Evolutionary conservation across 164 flowering plant genomes (phyloP).

Genomic region (Houttuynia cordata): DNA sequence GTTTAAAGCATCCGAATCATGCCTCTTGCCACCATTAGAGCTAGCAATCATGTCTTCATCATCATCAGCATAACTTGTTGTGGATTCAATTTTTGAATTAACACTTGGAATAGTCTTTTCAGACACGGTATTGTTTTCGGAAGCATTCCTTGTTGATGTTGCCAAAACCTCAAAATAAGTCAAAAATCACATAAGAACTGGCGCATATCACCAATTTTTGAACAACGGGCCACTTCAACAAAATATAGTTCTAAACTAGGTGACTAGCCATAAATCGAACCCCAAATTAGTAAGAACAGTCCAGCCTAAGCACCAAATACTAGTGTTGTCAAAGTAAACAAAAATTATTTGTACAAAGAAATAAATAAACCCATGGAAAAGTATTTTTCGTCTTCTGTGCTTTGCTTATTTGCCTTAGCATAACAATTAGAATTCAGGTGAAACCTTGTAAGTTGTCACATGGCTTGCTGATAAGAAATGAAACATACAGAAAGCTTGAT

Average conservation of each 20-base stretch:
- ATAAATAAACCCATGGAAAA: too few relatives aligned
- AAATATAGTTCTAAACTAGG: neutral
- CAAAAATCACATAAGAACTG: neutral
- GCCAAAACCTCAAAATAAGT: conserved; percentile 54
- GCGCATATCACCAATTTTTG: neutral
- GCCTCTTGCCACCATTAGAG: conserved; percentile 20
- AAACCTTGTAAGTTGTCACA: neutral
- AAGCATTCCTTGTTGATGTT: conserved; percentile 28
- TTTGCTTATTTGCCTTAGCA: too few relatives aligned
- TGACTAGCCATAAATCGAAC: neutral
- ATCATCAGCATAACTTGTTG: conserved; percentile 51
- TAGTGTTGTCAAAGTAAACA: too few relatives aligned
- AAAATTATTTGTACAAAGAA: too few relatives aligned
- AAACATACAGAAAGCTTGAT: too few relatives aligned
- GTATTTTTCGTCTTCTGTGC: too few relatives aligned
- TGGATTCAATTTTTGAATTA: conserved; percentile 29
- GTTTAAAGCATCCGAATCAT: conserved; percentile 20
- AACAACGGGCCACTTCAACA: too few relatives aligned
- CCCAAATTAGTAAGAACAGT: neutral
- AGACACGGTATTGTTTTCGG: conserved; percentile 11
- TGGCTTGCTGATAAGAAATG: neutral
- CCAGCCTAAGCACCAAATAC: too few relatives aligned
- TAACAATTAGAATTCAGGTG: too few relatives aligned
- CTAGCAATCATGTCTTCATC: conserved; percentile 85
- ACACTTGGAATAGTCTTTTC: conserved; percentile 28